A percentile compares a stretch with the other conserved stretches of the same genome.
These are phyloP conservation scores for Metschnikowia cubensis DNA, from an alignment of 805 yeast species.

Conservation along the genomic window DNA sequence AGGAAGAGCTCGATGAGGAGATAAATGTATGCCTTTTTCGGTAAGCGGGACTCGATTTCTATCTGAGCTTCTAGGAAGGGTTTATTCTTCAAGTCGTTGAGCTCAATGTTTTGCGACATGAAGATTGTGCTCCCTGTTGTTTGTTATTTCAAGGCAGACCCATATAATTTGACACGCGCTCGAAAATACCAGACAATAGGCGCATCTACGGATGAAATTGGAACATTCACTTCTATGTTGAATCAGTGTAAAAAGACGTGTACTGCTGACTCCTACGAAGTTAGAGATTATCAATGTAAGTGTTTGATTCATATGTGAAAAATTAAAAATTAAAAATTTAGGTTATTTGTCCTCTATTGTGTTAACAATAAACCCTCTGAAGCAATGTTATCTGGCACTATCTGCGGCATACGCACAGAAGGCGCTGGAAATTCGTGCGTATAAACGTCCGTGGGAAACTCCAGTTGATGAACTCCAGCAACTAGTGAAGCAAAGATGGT, in stretches of 20 bases:
- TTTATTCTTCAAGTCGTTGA: slow-evolving; percentile 16
- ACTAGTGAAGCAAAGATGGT: slow-evolving; percentile 40
- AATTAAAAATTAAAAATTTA: too few species aligned
- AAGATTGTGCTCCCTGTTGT: neutral
- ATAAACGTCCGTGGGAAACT: neutral
- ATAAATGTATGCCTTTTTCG: slow-evolving; percentile 14
- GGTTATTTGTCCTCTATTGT: neutral
- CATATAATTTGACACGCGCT: slow-evolving; percentile 1
- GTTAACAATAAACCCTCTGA: neutral
- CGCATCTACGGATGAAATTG: neutral
- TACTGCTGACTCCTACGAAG: neutral
- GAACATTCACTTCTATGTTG: neutral
- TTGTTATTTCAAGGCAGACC: neutral
- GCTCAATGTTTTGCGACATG: slow-evolving; percentile 16
- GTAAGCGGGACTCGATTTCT: slow-evolving; percentile 2
- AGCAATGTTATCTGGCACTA: neutral
- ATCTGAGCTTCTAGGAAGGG: slow-evolving; percentile 16
- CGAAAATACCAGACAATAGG: neutral
- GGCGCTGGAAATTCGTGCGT: slow-evolving; percentile 4
- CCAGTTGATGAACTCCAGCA: neutral
- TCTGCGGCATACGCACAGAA: slow-evolving; percentile 2
- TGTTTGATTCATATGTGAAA: neutral
- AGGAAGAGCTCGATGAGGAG: slow-evolving; percentile 26
- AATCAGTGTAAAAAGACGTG: too few species aligned
- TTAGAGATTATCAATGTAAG: neutral